phyloP scores from a whole-genome alignment of 2,329 filamentous ascomycete species.

The Beauveria sp. region DNA sequence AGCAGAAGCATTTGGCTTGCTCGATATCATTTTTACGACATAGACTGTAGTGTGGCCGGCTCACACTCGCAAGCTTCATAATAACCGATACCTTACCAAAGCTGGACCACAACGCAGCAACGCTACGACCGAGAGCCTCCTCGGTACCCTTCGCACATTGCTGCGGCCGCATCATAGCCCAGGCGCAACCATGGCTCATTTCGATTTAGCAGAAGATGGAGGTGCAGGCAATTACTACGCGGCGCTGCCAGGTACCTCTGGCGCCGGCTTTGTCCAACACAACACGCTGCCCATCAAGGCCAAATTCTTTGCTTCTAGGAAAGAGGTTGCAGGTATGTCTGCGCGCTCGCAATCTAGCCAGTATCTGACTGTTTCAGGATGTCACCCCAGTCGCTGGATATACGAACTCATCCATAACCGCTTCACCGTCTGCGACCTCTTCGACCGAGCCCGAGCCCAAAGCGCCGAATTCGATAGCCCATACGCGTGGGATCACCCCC shows the following conservation, averaged over 20 bases:
- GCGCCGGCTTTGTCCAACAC: slow-evolving; percentile 21
- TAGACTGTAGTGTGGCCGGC: neutral
- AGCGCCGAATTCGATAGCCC: slow-evolving; percentile 22
- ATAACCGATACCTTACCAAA: neutral
- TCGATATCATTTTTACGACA: no score
- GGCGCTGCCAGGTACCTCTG: slow-evolving; percentile 24
- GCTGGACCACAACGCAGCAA: neutral
- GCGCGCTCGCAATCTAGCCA: slow-evolving; percentile 6
- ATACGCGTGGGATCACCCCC: slow-evolving; percentile 27
- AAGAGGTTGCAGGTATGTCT: slow-evolving; percentile 21
- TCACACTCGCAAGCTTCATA: neutral
- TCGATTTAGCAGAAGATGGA: slow-evolving; percentile 23
- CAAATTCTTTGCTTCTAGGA: slow-evolving; percentile 17
- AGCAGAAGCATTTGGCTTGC: neutral
- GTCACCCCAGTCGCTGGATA: slow-evolving; percentile 33
- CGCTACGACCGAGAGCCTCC: neutral
- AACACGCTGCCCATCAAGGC: slow-evolving; percentile 27
- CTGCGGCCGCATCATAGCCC: neutral
- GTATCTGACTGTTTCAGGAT: slow-evolving; percentile 13
- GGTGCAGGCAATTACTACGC: slow-evolving; percentile 23
- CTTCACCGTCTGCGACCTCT: slow-evolving; percentile 28
- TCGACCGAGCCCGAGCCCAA: slow-evolving; percentile 26
- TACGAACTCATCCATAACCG: slow-evolving; percentile 32
- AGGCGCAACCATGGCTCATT: slow-evolving; percentile 21
- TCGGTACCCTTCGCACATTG: neutral